Evolutionary conservation across 345 rosid species (phyloP), one percentile per base, ranked within the genome.

Genomic region (Orychophragmus violaceus): DNA sequence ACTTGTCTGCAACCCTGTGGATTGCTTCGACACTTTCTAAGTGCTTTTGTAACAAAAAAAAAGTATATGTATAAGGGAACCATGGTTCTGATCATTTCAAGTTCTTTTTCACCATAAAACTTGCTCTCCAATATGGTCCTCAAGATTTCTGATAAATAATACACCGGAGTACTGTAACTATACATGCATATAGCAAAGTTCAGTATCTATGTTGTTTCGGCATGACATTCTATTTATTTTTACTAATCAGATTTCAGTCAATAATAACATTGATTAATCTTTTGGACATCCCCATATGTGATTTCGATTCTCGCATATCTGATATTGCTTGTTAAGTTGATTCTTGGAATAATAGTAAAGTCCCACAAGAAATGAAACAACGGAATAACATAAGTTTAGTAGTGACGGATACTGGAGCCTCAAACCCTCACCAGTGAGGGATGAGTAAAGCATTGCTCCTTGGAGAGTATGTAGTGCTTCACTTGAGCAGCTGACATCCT

Each of bases 301-400:
- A 89, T 70, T n/a, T n/a, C n/a, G n/a, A n/a, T n/a, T n/a, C 80
- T 87, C 12, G 98, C 98, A 51, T 76, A 89, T 78, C 96, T 88
- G 56, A 29, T 29, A 68, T 64, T 71, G 72, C 57, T 58, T 3
- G 41, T 82, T 78, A 86, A 90, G 87, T 44, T 5, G 0, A 4
- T 52, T 22, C 27, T 52, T n/a, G n/a, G n/a, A n/a, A n/a, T n/a
- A n/a, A n/a, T n/a, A n/a, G n/a, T n/a, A n/a, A n/a, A n/a, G n/a
- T n/a, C n/a, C n/a, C n/a, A n/a, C n/a, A n/a, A n/a, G n/a, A n/a
- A n/a, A n/a, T n/a, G n/a, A n/a, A n/a, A n/a, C n/a, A n/a, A n/a
- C n/a, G n/a, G n/a, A n/a, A n/a, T n/a, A n/a, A n/a, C n/a, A n/a
- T n/a, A n/a, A n/a, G n/a, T n/a, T n/a, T n/a, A n/a, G n/a, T n/a